Evolutionary conservation across 257 asterid genomes (phyloP).

Genomic region (Nicotiana undulata): DNA sequence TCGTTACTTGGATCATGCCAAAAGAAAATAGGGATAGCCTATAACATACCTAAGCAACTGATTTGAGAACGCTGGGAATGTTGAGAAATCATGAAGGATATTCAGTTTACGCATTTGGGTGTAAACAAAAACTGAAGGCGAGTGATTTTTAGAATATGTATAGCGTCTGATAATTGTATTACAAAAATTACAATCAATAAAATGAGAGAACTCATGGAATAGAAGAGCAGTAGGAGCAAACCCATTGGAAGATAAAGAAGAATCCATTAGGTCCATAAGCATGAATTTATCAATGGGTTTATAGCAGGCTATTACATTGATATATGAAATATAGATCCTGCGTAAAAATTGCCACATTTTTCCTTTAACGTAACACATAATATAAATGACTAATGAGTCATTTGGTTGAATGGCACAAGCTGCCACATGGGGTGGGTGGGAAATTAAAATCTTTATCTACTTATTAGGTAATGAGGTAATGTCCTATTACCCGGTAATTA

Average conservation of each 20-base stretch:
- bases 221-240: neutral
- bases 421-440: too few relatives aligned
- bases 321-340: too few relatives aligned
- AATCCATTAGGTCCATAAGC: neutral
- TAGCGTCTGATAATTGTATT: constrained; percentile 10
- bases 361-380: too few relatives aligned
- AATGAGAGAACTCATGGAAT: neutral
- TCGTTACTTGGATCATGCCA: too few relatives aligned
- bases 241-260: neutral
- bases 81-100: constrained; percentile 20
- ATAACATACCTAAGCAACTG: constrained; percentile 7
- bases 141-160: constrained; percentile 2
- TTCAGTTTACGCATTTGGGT: constrained; percentile 20
- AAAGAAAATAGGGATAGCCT: too few relatives aligned
- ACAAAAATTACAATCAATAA: neutral
- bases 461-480: too few relatives aligned
- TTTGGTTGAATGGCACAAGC: too few relatives aligned
- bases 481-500: too few relatives aligned
- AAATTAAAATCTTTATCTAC: too few relatives aligned
- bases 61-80: constrained; percentile 23
- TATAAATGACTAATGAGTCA: too few relatives aligned
- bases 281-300: neutral
- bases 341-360: too few relatives aligned
- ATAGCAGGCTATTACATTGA: neutral
- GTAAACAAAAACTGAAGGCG: constrained; percentile 8